Evolutionary conservation across 768 basidiomycete genomes (phyloP).

Genomic region (Cystoderma amianthinum): DNA sequence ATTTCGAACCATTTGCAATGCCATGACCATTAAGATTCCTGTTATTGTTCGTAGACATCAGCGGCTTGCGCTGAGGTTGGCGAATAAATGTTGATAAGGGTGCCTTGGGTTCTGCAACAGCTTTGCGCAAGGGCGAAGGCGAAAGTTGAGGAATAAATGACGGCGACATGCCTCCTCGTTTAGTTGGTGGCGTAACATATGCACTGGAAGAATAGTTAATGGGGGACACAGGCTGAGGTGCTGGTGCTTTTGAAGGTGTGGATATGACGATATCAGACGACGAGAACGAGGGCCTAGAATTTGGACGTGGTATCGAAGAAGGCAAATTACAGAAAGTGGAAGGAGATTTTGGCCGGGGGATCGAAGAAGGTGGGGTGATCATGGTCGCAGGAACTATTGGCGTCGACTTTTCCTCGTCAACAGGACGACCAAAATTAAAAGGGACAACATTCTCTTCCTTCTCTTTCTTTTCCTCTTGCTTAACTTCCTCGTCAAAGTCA

Average conservation of each 20-base stretch:
- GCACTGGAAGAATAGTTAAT: conserved; percentile 20
- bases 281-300: conserved; percentile 25
- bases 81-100: conserved; percentile 36
- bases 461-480: conserved; percentile 19
- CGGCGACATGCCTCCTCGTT: conserved; percentile 36
- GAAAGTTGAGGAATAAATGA: conserved; percentile 62
- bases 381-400: conserved; percentile 7
- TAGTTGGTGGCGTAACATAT: conserved; percentile 45
- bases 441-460: conserved; percentile 20
- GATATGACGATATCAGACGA: conserved; percentile 18
- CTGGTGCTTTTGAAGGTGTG: conserved; percentile 11
- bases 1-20: conserved; percentile 54
- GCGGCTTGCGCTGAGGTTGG: conserved; percentile 33
- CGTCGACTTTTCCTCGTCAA: conserved; percentile 11
- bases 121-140: conserved; percentile 35
- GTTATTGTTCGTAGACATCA: conserved; percentile 17
- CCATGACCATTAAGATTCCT: conserved; percentile 14
- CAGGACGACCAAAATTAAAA: conserved; percentile 27
- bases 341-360: conserved; percentile 18
- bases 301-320: conserved; percentile 45
- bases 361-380: conserved; percentile 21
- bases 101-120: conserved; percentile 18
- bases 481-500: conserved; percentile 22
- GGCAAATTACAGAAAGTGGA: conserved; percentile 21
- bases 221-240: conserved; percentile 9